Percentiles rank a stretch among this genome's conserved stretches.
These are phyloP conservation scores for Aspergillus uvarum DNA, from an alignment of 2,329 filamentous ascomycete genomes.

Conservation along the genomic window DNA sequence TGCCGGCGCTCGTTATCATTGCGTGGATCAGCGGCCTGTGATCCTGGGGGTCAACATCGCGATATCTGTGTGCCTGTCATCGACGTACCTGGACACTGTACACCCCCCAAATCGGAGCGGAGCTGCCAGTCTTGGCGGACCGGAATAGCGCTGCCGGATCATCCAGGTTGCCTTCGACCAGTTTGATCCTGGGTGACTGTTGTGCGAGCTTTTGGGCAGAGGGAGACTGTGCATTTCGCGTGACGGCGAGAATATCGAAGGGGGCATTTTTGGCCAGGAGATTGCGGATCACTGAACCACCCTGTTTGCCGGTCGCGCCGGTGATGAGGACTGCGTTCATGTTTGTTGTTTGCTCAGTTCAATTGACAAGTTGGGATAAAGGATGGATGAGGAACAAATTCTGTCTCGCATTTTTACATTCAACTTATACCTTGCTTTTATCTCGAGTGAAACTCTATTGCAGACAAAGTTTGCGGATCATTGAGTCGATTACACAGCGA, in stretches of 20 bases:
- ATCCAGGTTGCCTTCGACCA: slow-evolving; percentile 60
- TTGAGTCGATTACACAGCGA: no score
- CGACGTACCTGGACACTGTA: slow-evolving; percentile 58
- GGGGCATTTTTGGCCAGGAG: slow-evolving; percentile 29
- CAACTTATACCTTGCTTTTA: no score
- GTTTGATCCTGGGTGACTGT: slow-evolving; percentile 49
- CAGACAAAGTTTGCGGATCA: no score
- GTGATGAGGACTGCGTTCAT: slow-evolving; percentile 22
- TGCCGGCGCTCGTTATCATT: slow-evolving; percentile 49
- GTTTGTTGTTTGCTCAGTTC: slow-evolving; percentile 6
- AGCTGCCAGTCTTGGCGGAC: slow-evolving; percentile 38
- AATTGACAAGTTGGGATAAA: no score
- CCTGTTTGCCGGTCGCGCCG: slow-evolving; percentile 34
- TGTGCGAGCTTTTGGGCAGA: slow-evolving; percentile 51
- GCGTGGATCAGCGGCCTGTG: no score
- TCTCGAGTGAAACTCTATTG: no score
- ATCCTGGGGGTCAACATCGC: no score
- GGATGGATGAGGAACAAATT: no score
- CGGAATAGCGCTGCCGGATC: slow-evolving; percentile 53
- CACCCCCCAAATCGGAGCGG: slow-evolving; percentile 57
- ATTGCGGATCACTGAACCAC: slow-evolving; percentile 35
- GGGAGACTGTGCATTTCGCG: slow-evolving; percentile 54
- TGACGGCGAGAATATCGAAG: slow-evolving; percentile 60
- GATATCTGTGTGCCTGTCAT: no score
- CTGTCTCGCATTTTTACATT: no score